Conservation (phyloP, 768 basidiomycete species). For the Hygrocybe coccinea region DNA sequence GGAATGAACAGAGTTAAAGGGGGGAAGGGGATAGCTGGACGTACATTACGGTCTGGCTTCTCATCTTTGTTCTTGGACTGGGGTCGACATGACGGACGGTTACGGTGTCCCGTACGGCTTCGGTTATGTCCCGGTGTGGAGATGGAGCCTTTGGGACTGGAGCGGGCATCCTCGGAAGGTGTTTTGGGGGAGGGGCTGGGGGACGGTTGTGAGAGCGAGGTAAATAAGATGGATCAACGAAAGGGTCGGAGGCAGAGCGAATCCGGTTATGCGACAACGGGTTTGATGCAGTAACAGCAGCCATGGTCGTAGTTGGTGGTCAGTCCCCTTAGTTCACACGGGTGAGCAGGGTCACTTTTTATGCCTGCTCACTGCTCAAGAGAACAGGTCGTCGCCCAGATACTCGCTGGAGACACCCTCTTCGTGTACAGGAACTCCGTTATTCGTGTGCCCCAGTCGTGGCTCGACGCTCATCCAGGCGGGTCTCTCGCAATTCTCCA, state of each 20-base stretch:
- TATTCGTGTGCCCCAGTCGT: conserved; percentile 60
- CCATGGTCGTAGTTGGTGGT: too few relatives aligned
- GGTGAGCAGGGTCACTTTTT: neutral
- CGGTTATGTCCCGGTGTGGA: conserved; percentile 45
- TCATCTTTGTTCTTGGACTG: conserved; percentile 46
- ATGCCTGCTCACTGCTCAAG: conserved; percentile 10
- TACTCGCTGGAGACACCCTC: conserved; percentile 70
- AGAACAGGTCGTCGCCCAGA: conserved; percentile 59
- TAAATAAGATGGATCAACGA: conserved; percentile 36
- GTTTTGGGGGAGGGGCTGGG: conserved; percentile 38
- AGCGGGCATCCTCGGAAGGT: conserved; percentile 28
- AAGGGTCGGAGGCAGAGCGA: conserved; percentile 51
- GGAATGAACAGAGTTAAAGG: conserved; percentile 2
- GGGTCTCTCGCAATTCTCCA: conserved; percentile 86
- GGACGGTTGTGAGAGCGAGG: conserved; percentile 13
- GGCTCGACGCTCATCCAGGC: conserved; percentile 89
- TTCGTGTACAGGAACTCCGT: conserved; percentile 66
- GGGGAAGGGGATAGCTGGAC: conserved; percentile 17
- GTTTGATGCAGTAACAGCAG: conserved; percentile 3
- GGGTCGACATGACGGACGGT: conserved; percentile 42
- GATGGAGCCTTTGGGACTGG: conserved; percentile 24
- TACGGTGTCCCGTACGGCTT: conserved; percentile 68
- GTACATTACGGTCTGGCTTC: conserved; percentile 56
- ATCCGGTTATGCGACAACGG: conserved; percentile 29
- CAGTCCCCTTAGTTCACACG: neutral